phyloP scores from a whole-genome alignment of 2,329 filamentous ascomycete genomes.

The Plenodomus lindquistii region DNA sequence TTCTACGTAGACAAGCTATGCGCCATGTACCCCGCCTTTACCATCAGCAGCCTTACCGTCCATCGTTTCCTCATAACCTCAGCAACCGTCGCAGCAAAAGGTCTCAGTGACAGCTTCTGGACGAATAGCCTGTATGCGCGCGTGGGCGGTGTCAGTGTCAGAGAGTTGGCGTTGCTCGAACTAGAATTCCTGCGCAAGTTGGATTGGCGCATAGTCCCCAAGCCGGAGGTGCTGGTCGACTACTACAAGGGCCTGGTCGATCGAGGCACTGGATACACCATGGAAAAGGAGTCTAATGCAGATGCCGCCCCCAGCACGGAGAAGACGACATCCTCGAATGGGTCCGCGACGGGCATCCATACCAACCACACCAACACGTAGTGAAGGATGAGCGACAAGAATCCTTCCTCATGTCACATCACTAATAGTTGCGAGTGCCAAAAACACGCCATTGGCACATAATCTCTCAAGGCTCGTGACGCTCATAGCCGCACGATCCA shows the following conservation, averaged over 20 bases:
- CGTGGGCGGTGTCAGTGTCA: conserved; percentile 88
- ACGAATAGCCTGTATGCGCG: conserved; percentile 96
- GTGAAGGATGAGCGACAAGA: conserved; percentile 1
- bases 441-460: not conserved
- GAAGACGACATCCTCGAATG: conserved; percentile 14
- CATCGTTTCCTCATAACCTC: conserved; percentile 97
- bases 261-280: conserved; percentile 61
- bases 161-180: conserved; percentile 87
- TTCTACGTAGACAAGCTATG: conserved; percentile 98
- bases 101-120: conserved; percentile 95
- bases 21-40: conserved; percentile 89
- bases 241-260: conserved; percentile 90
- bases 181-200: conserved; percentile 90
- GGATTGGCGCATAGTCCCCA: conserved; percentile 96
- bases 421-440: not conserved
- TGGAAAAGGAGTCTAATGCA: conserved; percentile 43
- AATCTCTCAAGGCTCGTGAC: conserved; percentile 1
- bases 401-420: not conserved
- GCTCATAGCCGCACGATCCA: not conserved
- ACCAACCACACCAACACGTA: conserved; percentile 24
- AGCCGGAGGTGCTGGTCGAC: conserved; percentile 88
- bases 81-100: conserved; percentile 93
- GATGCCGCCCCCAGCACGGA: conserved; percentile 12
- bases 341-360: conserved; percentile 26
- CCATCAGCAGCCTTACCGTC: conserved; percentile 93